Base-by-base conservation (phyloP, 140 eudicot species). In the Artemisia princeps region DNA sequence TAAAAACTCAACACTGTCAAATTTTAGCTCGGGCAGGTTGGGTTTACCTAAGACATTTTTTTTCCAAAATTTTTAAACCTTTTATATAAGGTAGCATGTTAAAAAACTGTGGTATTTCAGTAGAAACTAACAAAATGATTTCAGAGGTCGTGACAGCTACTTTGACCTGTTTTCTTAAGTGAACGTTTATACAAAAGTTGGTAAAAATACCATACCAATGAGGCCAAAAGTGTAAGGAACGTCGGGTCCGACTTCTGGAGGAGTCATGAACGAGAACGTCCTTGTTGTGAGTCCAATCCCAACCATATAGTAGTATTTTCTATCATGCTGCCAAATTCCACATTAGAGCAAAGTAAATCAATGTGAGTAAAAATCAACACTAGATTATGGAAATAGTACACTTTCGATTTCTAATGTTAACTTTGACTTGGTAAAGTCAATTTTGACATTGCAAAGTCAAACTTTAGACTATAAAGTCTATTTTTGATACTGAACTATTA, bases 171-270 rank as follows among this genome's bases (percentile, higher is more conserved):
- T 26, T 26, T 26, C 30, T 26, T 26, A 33, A 5, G 42, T 33
- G 42, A 33, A 6, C 37, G 1, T 3, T 30, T 28, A 33, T 33
- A 62, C 8, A 55, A 54, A 26, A 14, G 3, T 10, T 8, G 30
- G 33, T 23, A 40, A 66, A 60, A 66, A 14, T 0, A 44, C 22
- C 14, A 79, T 74, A 88, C 96, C 94, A 0, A 84, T 84, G 52
- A 84, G 83, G 66, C 95, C 95, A 33, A 87, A 87, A 9, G 91
- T 84, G 72, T 87, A 87, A 22, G 53, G 86, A 62, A 59, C 92
- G 64, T 87, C 88, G 1, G 92, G 91, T 26, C 88, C 95, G 60
- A 79, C 81, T 75, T 65, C 63, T 33, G 95, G 95, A 24, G 92
- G 95, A 44, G 92, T 79, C 0, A 46, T 71, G 76, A 87, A 84